Base-by-base conservation (phyloP, 2,329 filamentous ascomycete species). In the Beauveria pseudobassiana region DNA sequence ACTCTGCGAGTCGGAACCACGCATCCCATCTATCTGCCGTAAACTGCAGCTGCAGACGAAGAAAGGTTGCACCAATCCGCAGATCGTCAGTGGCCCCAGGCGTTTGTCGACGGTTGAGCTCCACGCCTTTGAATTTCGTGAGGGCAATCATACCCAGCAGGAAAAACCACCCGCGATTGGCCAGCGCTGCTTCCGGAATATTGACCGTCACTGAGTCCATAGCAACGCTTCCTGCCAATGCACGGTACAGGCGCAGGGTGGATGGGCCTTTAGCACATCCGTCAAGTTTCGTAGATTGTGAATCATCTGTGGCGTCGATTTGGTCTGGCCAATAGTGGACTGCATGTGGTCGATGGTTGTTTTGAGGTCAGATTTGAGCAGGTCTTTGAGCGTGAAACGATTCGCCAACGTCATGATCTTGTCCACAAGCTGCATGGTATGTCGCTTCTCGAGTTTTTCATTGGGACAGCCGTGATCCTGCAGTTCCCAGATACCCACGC, bases 291-390 rank as follows among this genome's bases (percentile, higher is more conserved):
- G 88, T 61, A 91, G 82, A 73, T 99, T 99, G 72, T 95, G 88
- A n/a, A 88, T 82, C 74, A 96, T 87, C 64, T 92, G 87, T 5
- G 90, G 85, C 1, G 88, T 89, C 14, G 88, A 85, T 72, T 93
- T 96, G 30, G 88, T 85, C 59, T 84, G 83, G 1, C 91, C 91
- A 59, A 98, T 88, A 5, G 90, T 88, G 66, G 91, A 87, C 71
- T 98, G 93, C 75, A 99, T 91, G 67, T 93, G 92, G 63, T 99
- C 95, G 63, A 99, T 95, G 0, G 92, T 91, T 18, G 82, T 85
- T 72, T 93, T 96, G 59, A 99, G 79, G 61, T 98, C 91, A 18
- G 92, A 95, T 72, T 96, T 98, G 18, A 92, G 84, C 20, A 98
- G 77, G 66, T 98, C 95, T 69, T 93, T 96, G 77, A 96, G 89